Conservation (phyloP, 1,139 yeast genomes). For the Geotrichum citri-aurantii region DNA sequence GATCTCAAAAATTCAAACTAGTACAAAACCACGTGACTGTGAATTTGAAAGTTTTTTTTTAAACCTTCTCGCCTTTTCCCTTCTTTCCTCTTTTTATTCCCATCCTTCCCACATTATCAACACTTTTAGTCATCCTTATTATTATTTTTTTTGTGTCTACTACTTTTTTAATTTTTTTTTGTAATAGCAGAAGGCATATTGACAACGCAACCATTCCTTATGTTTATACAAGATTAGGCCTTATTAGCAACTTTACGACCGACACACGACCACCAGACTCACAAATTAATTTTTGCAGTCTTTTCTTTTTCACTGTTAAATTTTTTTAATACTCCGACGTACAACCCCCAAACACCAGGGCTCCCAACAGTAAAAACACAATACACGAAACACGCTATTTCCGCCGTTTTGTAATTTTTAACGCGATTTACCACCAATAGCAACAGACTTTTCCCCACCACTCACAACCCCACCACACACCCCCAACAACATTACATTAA, state of each 20-base stretch:
- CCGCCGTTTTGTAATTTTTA: neutral
- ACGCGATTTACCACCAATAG: neutral
- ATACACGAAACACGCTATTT: neutral
- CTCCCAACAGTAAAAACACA: neutral
- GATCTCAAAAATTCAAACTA: neutral
- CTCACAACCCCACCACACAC: neutral
- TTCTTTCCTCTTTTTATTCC: neutral
- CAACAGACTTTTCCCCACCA: neutral
- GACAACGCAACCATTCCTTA: neutral
- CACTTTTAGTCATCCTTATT: neutral
- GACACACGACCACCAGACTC: neutral
- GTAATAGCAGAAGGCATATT: neutral
- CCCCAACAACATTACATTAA: neutral
- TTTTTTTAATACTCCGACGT: neutral
- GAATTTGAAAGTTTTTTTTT: neutral
- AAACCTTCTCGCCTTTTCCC: neutral
- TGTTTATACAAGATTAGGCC: neutral
- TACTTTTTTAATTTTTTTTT: neutral
- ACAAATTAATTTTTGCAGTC: neutral
- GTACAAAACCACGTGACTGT: neutral
- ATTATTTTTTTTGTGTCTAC: neutral
- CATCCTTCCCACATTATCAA: neutral
- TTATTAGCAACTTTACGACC: neutral
- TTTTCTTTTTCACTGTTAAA: neutral
- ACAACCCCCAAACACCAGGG: too few species aligned